These are phyloP conservation scores for Fusarium phyllophilum DNA, from an alignment of 2,329 filamentous ascomycete genomes.

Conservation along the genomic window DNA sequence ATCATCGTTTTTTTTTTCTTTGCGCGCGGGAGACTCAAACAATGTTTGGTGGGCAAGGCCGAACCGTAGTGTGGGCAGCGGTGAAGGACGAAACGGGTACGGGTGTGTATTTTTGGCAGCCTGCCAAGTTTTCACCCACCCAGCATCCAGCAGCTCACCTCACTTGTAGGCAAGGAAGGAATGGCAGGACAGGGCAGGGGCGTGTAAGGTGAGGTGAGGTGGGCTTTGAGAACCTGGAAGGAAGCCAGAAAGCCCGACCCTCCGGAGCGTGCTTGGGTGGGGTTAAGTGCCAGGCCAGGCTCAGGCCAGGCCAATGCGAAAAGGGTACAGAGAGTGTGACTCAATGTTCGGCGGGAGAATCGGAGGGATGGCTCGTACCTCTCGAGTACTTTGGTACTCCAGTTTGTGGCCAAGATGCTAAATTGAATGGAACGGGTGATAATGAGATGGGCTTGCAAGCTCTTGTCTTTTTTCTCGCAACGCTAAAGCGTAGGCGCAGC, in stretches of 20 bases:
- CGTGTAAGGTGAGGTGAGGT: slow-evolving; percentile 27
- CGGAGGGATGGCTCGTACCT: slow-evolving; percentile 30
- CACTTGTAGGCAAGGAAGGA: slow-evolving; percentile 11
- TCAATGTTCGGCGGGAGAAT: slow-evolving; percentile 22
- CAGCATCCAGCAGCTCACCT: slow-evolving; percentile 25
- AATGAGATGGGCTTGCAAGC: slow-evolving; percentile 10
- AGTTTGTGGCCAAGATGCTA: slow-evolving; percentile 6
- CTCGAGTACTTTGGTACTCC: slow-evolving; percentile 20
- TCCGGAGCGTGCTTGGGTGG: slow-evolving; percentile 27
- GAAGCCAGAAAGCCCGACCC: slow-evolving; percentile 16
- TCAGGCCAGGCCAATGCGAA: slow-evolving; percentile 4
- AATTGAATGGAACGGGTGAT: neutral
- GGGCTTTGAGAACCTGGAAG: slow-evolving; percentile 24
- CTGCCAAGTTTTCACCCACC: slow-evolving; percentile 29
- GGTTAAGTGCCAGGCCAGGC: slow-evolving; percentile 32
- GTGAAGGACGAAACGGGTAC: slow-evolving; percentile 31
- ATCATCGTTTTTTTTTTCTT: slow-evolving; percentile 35
- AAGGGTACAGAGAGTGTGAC: slow-evolving; percentile 30
- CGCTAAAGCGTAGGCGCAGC: slow-evolving; percentile 13
- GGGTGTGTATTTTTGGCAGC: slow-evolving; percentile 40
- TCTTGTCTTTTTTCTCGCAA: slow-evolving; percentile 7
- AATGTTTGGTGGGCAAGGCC: slow-evolving; percentile 43
- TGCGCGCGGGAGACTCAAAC: slow-evolving; percentile 40
- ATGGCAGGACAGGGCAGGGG: slow-evolving; percentile 18
- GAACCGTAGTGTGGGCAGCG: slow-evolving; percentile 33